Evolutionary conservation across 805 yeast species (phyloP).

Genomic region (Kuraishia ogatae): DNA sequence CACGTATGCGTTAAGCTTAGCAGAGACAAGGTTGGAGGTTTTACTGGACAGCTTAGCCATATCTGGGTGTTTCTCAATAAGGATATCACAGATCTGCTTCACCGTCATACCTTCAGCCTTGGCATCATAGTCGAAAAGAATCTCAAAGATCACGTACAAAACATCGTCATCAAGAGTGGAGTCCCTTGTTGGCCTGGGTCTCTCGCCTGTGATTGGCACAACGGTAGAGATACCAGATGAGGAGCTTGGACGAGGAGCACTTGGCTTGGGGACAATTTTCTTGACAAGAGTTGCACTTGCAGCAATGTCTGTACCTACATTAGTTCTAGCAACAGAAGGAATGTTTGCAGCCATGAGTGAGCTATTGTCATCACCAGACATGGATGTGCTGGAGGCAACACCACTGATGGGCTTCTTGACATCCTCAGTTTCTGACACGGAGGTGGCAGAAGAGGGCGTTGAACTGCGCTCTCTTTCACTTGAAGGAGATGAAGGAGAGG

Average conservation of each 20-base stretch:
- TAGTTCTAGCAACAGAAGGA: not conserved
- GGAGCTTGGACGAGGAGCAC: slow-evolving; percentile 27
- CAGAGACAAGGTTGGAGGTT: slow-evolving; percentile 73
- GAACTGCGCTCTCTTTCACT: slow-evolving; percentile 24
- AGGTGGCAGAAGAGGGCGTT: slow-evolving; percentile 29
- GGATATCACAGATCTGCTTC: slow-evolving; percentile 73
- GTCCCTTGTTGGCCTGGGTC: slow-evolving; percentile 64
- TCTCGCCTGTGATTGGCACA: slow-evolving; percentile 71
- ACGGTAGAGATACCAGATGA: slow-evolving; percentile 72
- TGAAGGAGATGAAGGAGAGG: slow-evolving; percentile 12
- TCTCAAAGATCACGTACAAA: slow-evolving; percentile 63
- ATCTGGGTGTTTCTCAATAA: slow-evolving; percentile 69
- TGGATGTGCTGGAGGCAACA: not conserved
- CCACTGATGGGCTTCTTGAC: not conserved
- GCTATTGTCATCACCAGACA: not conserved
- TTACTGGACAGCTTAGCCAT: slow-evolving; percentile 77
- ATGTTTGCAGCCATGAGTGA: slow-evolving; percentile 2
- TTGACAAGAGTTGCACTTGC: not conserved
- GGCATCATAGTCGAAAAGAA: slow-evolving; percentile 59
- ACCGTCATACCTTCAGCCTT: slow-evolving; percentile 82
- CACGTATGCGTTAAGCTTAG: slow-evolving; percentile 78
- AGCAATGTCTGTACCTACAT: not conserved
- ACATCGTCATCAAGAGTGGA: slow-evolving; percentile 68
- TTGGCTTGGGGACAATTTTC: slow-evolving; percentile 4
- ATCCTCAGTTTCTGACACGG: slow-evolving; percentile 12